phyloP scores from a whole-genome alignment of 441 rosid species.

The California macrophylla region DNA sequence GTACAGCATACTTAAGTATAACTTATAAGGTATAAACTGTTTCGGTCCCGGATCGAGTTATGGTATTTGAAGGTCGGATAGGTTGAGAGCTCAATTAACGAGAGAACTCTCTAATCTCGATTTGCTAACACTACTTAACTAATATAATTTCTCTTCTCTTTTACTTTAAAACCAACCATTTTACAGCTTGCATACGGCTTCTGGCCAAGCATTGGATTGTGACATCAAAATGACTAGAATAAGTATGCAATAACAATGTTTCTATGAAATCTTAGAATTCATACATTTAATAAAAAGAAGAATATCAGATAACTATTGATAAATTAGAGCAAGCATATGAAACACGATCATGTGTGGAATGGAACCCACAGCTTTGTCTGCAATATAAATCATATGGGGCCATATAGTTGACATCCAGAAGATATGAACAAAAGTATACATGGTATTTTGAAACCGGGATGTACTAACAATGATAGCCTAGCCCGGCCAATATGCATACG shows the following conservation, averaged over 20 bases:
- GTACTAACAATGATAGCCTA: not conserved
- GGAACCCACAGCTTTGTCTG: not conserved
- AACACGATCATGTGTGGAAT: not conserved
- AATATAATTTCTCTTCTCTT: too few species aligned
- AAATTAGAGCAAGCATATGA: not conserved
- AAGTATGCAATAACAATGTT: not conserved
- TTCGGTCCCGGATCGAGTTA: too few species aligned
- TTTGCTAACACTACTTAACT: too few species aligned
- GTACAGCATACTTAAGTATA: too few species aligned
- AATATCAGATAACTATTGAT: not conserved
- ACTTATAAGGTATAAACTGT: too few species aligned
- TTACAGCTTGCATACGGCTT: not conserved
- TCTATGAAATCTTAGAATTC: not conserved
- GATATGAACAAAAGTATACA: not conserved
- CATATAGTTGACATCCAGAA: not conserved
- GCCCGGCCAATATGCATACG: not conserved
- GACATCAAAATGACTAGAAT: not conserved
- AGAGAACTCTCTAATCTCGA: too few species aligned
- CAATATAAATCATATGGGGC: not conserved
- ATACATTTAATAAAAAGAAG: not conserved
- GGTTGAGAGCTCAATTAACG: too few species aligned
- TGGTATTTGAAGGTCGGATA: too few species aligned
- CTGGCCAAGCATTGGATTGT: not conserved
- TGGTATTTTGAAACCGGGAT: not conserved
- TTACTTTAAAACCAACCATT: not conserved